phyloP scores from a whole-genome alignment of 352 stramenopile genomes.

The Globisporangium ultimum region DNA sequence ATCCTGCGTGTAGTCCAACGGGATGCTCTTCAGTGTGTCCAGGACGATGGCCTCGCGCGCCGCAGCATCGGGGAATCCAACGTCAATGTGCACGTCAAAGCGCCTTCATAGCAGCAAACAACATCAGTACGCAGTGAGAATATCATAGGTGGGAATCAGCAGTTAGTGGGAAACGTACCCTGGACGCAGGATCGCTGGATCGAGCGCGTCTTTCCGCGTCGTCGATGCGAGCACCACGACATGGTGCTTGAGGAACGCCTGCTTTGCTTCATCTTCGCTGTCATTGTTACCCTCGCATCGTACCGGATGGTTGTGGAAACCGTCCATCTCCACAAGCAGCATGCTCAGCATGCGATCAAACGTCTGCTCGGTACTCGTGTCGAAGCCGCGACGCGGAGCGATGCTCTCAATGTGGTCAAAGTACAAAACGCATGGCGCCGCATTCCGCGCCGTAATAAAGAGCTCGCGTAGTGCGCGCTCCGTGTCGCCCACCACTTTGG shows the following conservation, averaged over 20 bases:
- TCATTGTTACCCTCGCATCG: constrained; percentile 17
- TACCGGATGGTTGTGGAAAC: constrained; percentile 51
- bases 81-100: constrained; percentile 74
- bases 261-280: constrained; percentile 38
- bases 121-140: constrained; percentile 22
- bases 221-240: constrained; percentile 86
- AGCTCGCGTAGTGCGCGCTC: constrained; percentile 87
- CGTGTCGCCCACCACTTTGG: constrained; percentile 90
- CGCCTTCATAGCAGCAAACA: constrained; percentile 26
- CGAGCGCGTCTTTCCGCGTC: constrained; percentile 64
- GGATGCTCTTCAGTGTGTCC: constrained; percentile 41
- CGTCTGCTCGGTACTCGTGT: constrained; percentile 90
- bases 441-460: constrained; percentile 82
- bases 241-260: constrained; percentile 75
- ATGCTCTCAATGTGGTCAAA: constrained; percentile 93
- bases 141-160: constrained; percentile 75
- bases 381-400: constrained; percentile 82
- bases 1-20: constrained; percentile 45
- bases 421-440: constrained; percentile 87
- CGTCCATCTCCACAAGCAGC: constrained; percentile 91
- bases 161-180: constrained; percentile 88
- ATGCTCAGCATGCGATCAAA: constrained; percentile 89
- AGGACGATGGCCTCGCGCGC: constrained; percentile 44
- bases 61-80: constrained; percentile 56
- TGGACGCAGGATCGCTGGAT: constrained; percentile 83